Evolutionary conservation across 1,139 yeast genomes (phyloP).

Genomic region (Blastobotrys apis): DNA sequence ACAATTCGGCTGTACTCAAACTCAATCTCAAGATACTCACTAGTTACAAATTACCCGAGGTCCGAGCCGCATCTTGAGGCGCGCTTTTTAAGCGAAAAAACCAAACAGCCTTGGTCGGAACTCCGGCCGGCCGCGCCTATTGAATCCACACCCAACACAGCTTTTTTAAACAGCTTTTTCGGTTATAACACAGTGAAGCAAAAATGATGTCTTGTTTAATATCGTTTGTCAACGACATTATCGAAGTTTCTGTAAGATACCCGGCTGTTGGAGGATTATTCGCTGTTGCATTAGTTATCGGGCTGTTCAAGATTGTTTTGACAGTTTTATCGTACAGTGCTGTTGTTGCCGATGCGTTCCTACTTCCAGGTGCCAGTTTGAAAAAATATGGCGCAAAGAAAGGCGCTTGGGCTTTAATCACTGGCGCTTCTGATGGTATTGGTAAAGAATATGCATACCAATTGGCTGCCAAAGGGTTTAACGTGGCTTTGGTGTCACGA

Average conservation of each 20-base stretch:
- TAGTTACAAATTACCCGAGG: too few species aligned
- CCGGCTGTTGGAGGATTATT: conserved; percentile 17
- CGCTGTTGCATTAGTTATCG: conserved; percentile 36
- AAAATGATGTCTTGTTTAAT: neutral
- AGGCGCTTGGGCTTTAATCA: conserved; percentile 81
- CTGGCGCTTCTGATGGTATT: conserved; percentile 97
- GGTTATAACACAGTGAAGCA: neutral
- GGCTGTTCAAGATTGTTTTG: conserved; percentile 48
- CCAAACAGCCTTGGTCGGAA: neutral
- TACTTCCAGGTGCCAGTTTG: conserved; percentile 62
- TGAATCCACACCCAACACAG: too few species aligned
- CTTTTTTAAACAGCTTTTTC: too few species aligned
- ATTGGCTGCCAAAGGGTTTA: conserved; percentile 81
- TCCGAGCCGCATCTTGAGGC: neutral
- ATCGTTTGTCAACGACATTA: conserved; percentile 9
- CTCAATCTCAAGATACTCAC: too few species aligned
- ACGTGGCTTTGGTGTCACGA: conserved; percentile 77
- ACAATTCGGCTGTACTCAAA: too few species aligned
- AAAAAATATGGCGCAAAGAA: conserved; percentile 64
- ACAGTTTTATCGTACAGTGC: conserved; percentile 41
- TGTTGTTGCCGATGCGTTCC: conserved; percentile 51
- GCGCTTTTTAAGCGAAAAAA: neutral
- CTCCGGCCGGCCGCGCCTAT: too few species aligned
- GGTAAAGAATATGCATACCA: conserved; percentile 89
- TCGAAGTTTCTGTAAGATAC: conserved; percentile 13